Conservation (phyloP, 768 basidiomycete species). For the Exsudoporus frostii region DNA sequence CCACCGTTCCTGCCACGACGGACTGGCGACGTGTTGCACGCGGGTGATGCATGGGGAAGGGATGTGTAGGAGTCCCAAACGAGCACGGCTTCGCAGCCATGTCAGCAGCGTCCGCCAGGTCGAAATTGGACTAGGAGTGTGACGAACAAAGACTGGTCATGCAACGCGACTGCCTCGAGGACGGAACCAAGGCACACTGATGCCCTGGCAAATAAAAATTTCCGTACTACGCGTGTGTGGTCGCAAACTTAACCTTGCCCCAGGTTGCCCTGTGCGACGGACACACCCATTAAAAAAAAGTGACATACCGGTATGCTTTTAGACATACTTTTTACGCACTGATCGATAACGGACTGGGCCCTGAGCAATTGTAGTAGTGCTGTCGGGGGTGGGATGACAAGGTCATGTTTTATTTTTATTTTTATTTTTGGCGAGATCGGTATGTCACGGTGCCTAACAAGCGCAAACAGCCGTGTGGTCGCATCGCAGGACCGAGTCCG, state of each 20-base stretch:
- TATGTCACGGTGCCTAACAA: slow-evolving; percentile 11
- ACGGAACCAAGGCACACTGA: slow-evolving; percentile 29
- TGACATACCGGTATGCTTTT: slow-evolving; percentile 12
- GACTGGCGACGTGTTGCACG: background rate
- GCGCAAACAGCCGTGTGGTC: slow-evolving; percentile 15
- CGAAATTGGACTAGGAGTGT: slow-evolving; percentile 13
- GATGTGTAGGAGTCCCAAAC: slow-evolving; percentile 17
- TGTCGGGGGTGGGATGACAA: background rate
- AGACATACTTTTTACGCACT: slow-evolving; percentile 17
- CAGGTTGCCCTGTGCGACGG: slow-evolving; percentile 16
- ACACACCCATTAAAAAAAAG: background rate
- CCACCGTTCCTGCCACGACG: background rate
- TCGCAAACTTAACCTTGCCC: slow-evolving; percentile 34
- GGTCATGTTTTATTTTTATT: slow-evolving; percentile 2
- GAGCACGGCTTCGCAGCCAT: slow-evolving; percentile 8
- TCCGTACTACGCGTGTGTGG: slow-evolving; percentile 25
- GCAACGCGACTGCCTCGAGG: slow-evolving; percentile 36
- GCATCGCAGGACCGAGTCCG: background rate
- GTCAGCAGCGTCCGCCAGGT: slow-evolving; percentile 11
- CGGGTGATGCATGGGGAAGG: slow-evolving; percentile 9
- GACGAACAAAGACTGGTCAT: slow-evolving; percentile 14
- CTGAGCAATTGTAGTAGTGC: slow-evolving; percentile 6
- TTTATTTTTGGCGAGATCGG: slow-evolving; percentile 10
- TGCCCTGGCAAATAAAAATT: slow-evolving; percentile 25
- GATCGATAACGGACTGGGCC: slow-evolving; percentile 9